Percentiles rank a stretch among this genome's conserved stretches.
phyloP scores from a whole-genome alignment of 352 stramenopile species.

The Globisporangium ultimum region DNA sequence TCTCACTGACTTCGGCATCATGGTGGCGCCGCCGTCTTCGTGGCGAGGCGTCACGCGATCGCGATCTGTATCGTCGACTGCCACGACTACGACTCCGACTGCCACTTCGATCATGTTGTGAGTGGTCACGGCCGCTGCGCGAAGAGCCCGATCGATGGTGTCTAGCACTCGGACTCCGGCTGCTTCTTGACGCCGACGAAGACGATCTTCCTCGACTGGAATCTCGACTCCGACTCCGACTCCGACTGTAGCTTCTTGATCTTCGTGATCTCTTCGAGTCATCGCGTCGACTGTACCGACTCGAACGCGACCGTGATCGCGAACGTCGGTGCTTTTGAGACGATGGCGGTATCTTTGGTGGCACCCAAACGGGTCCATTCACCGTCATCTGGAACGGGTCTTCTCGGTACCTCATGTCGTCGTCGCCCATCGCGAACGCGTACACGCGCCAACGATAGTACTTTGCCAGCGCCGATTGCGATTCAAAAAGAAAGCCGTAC shows the following conservation, averaged over 20 bases:
- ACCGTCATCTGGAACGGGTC: conserved; percentile 61
- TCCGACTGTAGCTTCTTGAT: conserved; percentile 12
- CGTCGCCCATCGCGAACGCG: conserved; percentile 67
- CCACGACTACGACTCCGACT: conserved; percentile 21
- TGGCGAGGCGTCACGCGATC: conserved; percentile 13
- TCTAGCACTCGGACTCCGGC: conserved; percentile 20
- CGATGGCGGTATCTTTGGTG: conserved; percentile 29
- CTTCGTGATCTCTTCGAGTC: conserved; percentile 9
- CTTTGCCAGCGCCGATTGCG: conserved; percentile 23
- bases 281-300: conserved; percentile 11
- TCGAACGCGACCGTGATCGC: conserved; percentile 17
- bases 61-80: conserved; percentile 13
- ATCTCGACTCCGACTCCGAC: conserved; percentile 36
- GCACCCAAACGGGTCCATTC: conserved; percentile 57
- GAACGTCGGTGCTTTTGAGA: conserved; percentile 15
- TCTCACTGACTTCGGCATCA: conserved; percentile 9
- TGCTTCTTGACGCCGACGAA: neutral
- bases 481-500: conserved; percentile 57
- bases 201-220: conserved; percentile 20
- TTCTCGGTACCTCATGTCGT: conserved; percentile 37
- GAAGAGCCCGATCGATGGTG: conserved; percentile 6
- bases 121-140: neutral
- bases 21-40: conserved; percentile 12
- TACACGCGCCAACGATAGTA: conserved; percentile 82
- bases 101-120: conserved; percentile 15